Evolutionary conservation across 768 basidiomycete species (phyloP).

Genomic region (Exidia glandulosa): DNA sequence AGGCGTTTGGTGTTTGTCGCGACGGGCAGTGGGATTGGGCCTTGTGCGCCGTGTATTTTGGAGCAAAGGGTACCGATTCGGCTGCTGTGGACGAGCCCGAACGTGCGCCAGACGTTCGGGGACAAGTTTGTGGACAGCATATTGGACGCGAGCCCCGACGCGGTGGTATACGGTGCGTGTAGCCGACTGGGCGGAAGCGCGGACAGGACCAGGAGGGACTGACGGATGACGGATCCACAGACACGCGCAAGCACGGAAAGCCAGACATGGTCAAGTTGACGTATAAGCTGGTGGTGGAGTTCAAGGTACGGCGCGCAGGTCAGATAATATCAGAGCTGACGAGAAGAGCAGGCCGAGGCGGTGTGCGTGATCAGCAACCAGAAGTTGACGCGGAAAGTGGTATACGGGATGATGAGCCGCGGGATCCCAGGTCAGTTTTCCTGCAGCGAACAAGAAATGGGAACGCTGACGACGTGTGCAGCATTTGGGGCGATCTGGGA

Average conservation of each 20-base stretch:
- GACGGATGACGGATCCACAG: conserved; percentile 12
- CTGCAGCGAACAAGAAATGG: not conserved
- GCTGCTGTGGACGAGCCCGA: conserved; percentile 53
- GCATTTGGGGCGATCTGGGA: conserved; percentile 56
- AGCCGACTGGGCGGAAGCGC: not conserved
- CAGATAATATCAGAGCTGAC: not conserved
- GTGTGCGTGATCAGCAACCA: conserved; percentile 52
- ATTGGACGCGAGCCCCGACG: conserved; percentile 40
- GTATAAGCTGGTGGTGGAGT: conserved; percentile 26
- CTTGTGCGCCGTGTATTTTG: conserved; percentile 45
- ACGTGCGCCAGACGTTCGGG: conserved; percentile 51
- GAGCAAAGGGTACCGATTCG: conserved; percentile 40
- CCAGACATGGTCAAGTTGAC: conserved; percentile 35
- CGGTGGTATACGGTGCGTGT: conserved; percentile 42
- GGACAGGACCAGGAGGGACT: not conserved
- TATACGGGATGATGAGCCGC: conserved; percentile 37
- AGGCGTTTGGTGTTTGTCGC: conserved; percentile 44
- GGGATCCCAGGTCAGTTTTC: not conserved
- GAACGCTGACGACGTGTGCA: conserved; percentile 38
- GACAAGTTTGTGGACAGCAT: conserved; percentile 48
- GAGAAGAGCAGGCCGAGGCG: conserved; percentile 25
- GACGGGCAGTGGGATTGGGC: conserved; percentile 50
- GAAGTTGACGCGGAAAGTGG: conserved; percentile 43
- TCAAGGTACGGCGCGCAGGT: conserved; percentile 9
- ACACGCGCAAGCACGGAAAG: conserved; percentile 31